Conservation (phyloP, 352 stramenopile genomes). For the Globisporangium splendens region DNA sequence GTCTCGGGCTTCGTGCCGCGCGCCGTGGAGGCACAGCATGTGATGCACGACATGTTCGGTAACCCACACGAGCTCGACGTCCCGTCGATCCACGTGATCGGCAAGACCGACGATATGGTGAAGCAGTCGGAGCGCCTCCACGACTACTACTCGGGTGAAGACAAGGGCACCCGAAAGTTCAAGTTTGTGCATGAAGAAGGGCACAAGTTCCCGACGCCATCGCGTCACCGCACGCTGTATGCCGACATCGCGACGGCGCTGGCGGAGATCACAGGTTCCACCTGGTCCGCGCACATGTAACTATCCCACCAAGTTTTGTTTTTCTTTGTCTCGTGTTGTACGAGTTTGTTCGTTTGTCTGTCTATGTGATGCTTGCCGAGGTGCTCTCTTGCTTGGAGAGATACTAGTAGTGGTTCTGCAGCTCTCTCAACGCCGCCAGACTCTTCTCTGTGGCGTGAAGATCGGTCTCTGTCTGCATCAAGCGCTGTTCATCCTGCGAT, state of each 20-base stretch:
- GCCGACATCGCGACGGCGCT: slow-evolving; percentile 41
- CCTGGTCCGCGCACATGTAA: slow-evolving; percentile 2
- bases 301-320: not conserved
- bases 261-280: slow-evolving; percentile 24
- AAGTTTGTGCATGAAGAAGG: slow-evolving; percentile 72
- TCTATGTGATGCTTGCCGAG: slow-evolving; percentile 2
- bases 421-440: slow-evolving; percentile 45
- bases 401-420: slow-evolving; percentile 53
- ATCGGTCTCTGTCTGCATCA: slow-evolving; percentile 56
- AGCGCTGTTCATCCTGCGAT: slow-evolving; percentile 51
- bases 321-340: not conserved
- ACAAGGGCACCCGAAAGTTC: slow-evolving; percentile 23
- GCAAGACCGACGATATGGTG: slow-evolving; percentile 38
- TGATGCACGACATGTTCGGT: slow-evolving; percentile 41
- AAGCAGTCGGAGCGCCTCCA: slow-evolving; percentile 49
- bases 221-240: slow-evolving; percentile 45
- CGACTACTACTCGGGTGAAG: slow-evolving; percentile 30
- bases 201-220: slow-evolving; percentile 68
- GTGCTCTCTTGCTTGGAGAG: not conserved
- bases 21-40: slow-evolving; percentile 38
- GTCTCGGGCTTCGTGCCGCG: slow-evolving; percentile 63
- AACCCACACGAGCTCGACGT: slow-evolving; percentile 36
- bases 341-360: too few relatives aligned
- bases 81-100: slow-evolving; percentile 67
- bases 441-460: slow-evolving; percentile 47